A percentile compares a stretch with the other conserved stretches of the same genome.
Conservation (phyloP, 1,284 basidiomycete genomes). For the Cutaneotrichosporon cavernicola region DNA sequence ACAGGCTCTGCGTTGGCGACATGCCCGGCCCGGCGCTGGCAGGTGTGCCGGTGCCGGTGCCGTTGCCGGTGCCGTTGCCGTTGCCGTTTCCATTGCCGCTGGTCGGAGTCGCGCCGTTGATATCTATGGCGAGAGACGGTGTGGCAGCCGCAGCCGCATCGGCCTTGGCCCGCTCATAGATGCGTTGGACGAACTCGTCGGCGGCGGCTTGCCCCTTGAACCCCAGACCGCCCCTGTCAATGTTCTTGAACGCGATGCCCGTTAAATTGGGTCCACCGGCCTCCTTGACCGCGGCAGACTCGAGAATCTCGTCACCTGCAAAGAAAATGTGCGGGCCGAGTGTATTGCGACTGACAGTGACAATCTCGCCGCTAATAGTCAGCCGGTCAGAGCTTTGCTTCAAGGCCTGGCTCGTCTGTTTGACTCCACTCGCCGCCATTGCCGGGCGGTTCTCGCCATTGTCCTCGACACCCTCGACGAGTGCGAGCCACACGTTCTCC, state of each 20-base stretch:
- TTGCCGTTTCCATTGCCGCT: neutral
- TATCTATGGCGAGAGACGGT: neutral
- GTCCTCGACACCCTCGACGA: constrained; percentile 26
- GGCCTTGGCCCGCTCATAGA: neutral
- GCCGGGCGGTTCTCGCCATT: constrained; percentile 14
- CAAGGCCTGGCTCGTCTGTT: constrained; percentile 10
- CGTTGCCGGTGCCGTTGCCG: neutral
- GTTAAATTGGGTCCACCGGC: constrained; percentile 22
- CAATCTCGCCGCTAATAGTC: constrained; percentile 23
- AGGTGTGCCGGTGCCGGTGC: neutral
- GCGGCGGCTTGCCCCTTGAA: constrained; percentile 3
- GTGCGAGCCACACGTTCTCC: constrained; percentile 24
- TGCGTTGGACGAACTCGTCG: neutral
- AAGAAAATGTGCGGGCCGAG: constrained; percentile 22
- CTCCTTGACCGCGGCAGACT: constrained; percentile 19
- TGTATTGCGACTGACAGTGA: constrained; percentile 23
- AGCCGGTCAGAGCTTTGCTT: constrained; percentile 25
- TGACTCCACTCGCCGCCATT: constrained; percentile 10
- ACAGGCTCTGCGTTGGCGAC: constrained; percentile 5
- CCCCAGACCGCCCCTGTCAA: neutral
- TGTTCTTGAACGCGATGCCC: constrained; percentile 8
- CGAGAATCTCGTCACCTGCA: constrained; percentile 19
- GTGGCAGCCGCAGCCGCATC: neutral
- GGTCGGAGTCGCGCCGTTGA: neutral
- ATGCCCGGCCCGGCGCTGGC: neutral